Conservation (phyloP, 108 stramenopile species). For the Parietichytrium sp. region DNA sequence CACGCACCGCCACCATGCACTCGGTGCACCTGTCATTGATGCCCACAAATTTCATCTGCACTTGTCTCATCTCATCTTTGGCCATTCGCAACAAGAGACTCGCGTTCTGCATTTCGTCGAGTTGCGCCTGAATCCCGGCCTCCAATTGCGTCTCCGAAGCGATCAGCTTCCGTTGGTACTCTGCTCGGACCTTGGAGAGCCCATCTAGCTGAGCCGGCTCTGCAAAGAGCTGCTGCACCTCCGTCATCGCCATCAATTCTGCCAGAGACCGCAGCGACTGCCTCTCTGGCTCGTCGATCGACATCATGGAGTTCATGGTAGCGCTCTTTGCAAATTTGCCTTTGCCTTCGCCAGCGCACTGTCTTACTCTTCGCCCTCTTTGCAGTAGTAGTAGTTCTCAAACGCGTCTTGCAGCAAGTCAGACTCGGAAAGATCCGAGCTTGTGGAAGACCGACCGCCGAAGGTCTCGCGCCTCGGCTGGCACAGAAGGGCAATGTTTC, state of each 20-base stretch:
- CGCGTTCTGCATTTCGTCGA: conserved; percentile 29
- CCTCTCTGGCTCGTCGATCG: not conserved
- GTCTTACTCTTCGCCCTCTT: not conserved
- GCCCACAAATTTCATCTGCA: not conserved
- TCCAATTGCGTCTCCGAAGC: conserved; percentile 17
- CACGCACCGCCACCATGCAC: not conserved
- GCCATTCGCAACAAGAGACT: not conserved
- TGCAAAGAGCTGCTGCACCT: not conserved
- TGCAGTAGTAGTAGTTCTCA: conserved; percentile 22
- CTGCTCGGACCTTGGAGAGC: conserved; percentile 2
- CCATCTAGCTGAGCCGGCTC: not conserved
- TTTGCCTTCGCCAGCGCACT: not conserved
- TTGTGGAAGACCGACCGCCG: not conserved
- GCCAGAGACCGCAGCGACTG: not conserved
- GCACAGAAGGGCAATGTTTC: not conserved
- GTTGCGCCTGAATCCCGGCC: conserved; percentile 27
- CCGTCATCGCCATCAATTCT: not conserved
- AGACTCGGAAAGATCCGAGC: not conserved
- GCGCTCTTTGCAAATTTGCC: not conserved
- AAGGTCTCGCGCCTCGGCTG: not conserved
- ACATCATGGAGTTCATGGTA: not conserved
- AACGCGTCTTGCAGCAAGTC: conserved; percentile 35
- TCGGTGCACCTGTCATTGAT: not conserved
- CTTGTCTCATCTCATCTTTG: not conserved
- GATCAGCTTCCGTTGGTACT: not conserved